phyloP scores from a whole-genome alignment of 2,329 filamentous ascomycete species.

The Blumeria hordei region DNA sequence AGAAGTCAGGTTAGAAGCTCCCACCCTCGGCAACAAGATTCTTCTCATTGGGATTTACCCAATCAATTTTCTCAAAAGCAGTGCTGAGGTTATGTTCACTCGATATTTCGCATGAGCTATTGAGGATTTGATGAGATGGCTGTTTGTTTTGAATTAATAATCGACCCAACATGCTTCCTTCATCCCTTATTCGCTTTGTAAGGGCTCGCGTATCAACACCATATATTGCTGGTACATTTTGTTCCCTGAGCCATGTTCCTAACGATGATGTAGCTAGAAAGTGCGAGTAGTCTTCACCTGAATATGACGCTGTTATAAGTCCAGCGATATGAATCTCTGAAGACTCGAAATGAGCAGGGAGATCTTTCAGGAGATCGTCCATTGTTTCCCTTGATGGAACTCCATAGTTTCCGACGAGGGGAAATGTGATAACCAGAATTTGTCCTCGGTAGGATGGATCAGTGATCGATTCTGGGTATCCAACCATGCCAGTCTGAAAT shows the following conservation, averaged over 20 bases:
- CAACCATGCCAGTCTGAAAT: slow-evolving; percentile 98
- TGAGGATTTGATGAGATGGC: slow-evolving; percentile 7
- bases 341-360: slow-evolving; percentile 85
- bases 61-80: slow-evolving; percentile 57
- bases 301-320: slow-evolving; percentile 73
- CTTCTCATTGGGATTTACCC: slow-evolving; percentile 76
- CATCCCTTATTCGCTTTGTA: slow-evolving; percentile 80
- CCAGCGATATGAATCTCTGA: slow-evolving; percentile 82
- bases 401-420: slow-evolving; percentile 89
- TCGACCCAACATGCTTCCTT: slow-evolving; percentile 89
- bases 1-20: slow-evolving; percentile 15
- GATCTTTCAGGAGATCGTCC: slow-evolving; percentile 62
- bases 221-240: slow-evolving; percentile 80
- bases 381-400: slow-evolving; percentile 69
- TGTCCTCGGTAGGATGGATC: slow-evolving; percentile 77
- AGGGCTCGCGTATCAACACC: slow-evolving; percentile 82
- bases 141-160: slow-evolving; percentile 48
- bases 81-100: slow-evolving; percentile 13
- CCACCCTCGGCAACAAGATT: slow-evolving; percentile 91
- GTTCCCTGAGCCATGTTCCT: slow-evolving; percentile 87
- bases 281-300: slow-evolving; percentile 88
- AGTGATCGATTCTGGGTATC: slow-evolving; percentile 83
- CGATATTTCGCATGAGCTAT: slow-evolving; percentile 19
- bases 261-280: slow-evolving; percentile 77
- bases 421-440: slow-evolving; percentile 91